Evolutionary conservation across 768 basidiomycete species (phyloP), one percentile per base, ranked within the genome.

Genomic region (Mycena rebaudengoi): DNA sequence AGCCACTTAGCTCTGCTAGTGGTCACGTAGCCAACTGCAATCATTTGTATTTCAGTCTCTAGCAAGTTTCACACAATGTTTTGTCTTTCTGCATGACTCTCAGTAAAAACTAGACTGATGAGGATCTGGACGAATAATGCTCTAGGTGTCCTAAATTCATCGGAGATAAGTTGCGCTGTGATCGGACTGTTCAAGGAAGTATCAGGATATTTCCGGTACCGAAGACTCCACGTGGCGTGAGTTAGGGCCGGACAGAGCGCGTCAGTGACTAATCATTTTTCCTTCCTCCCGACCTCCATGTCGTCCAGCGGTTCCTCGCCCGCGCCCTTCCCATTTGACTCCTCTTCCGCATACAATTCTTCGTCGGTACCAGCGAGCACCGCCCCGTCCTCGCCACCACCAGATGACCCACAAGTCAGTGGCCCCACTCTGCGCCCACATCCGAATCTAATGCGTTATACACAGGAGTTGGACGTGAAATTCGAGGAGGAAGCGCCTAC

Each of bases 401-500:
- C 55, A 32, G 25, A 28, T 7, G 51, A 32, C 13, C 32, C 7
- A 14, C 18, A 23, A 53, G n/a, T 26, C 25, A 18, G 21, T 10
- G 16, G 39, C 7, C 12, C 12, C 6, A n/a, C n/a, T n/a, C n/a
- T 43, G 53, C 23, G 3, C 7, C 25, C 25, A 1, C n/a, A 16
- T 12, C 13, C 5, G 18, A 49, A 14, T 7, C 29, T 30, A 20
- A 28, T n/a, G n/a, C n/a, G n/a, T n/a, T n/a, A n/a, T n/a, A n/a
- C n/a, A n/a, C n/a, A n/a, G n/a, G n/a, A n/a, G n/a, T n/a, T 37
- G 35, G 23, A 43, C 40, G 40, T 21, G 40, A 10, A 46, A 46
- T 26, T 21, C 25, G 72, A 0, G 35, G 78, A 25, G 69, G 74
- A 50, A 70, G 74, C 0, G 73, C 71, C 18, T 7, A 46, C 26